phyloP scores from a whole-genome alignment of 148 eudicot genomes.

The Simmondsia chinensis region DNA sequence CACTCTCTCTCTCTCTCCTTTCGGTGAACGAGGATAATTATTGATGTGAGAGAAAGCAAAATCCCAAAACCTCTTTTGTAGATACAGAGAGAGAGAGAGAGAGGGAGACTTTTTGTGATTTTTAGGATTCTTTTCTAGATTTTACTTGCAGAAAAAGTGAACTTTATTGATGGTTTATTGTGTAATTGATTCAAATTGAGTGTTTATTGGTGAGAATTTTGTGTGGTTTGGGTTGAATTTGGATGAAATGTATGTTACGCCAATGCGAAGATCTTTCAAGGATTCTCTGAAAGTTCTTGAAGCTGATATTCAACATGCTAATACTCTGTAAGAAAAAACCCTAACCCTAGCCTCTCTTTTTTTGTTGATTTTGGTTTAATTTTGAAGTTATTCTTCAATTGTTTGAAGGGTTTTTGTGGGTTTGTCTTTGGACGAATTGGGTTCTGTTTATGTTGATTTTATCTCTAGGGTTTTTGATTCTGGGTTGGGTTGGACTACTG shows the following conservation, averaged over 20 bases:
- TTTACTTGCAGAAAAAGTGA: background rate
- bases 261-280: slow-evolving; percentile 82
- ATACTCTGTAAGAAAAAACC: slow-evolving; percentile 48
- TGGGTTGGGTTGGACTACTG: no score
- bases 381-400: background rate
- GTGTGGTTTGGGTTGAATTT: no score
- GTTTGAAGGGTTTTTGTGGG: background rate
- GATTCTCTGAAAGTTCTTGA: slow-evolving; percentile 96
- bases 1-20: no score
- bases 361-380: background rate
- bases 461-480: no score
- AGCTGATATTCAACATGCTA: slow-evolving; percentile 98
- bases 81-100: background rate
- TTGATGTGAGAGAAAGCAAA: no score
- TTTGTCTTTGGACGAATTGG: background rate
- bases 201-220: slow-evolving; percentile 4
- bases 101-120: background rate
- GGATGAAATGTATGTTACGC: slow-evolving; percentile 43
- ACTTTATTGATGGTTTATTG: no score
- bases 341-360: background rate
- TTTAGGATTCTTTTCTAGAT: background rate
- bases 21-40: no score
- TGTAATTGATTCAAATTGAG: no score
- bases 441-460: no score
- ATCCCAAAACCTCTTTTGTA: no score